Conservation (phyloP, 257 asterid species). For the Jacaranda mimosifolia region DNA sequence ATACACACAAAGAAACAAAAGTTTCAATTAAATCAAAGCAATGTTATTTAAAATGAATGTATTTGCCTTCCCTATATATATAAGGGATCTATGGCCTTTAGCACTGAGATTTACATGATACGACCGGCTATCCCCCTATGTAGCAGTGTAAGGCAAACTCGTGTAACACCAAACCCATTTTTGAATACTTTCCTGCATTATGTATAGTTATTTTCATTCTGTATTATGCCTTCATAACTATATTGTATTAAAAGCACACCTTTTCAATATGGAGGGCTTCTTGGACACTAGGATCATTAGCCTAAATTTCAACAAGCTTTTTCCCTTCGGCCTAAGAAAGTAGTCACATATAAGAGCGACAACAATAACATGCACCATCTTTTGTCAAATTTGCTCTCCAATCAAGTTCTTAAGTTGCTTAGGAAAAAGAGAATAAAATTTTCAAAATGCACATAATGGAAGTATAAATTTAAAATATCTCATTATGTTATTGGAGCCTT, state of each 20-base stretch:
- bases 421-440: too few species aligned
- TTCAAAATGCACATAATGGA: too few species aligned
- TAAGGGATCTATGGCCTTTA: constrained; percentile 20
- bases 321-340: background rate
- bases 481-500: background rate
- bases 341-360: background rate
- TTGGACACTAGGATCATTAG: too few species aligned
- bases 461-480: too few species aligned
- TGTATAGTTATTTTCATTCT: background rate
- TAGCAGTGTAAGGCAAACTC: constrained; percentile 8
- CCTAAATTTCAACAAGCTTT: background rate
- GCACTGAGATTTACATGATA: constrained; percentile 33
- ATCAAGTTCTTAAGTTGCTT: too few species aligned
- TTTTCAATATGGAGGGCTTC: too few species aligned
- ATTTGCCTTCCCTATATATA: constrained; percentile 41
- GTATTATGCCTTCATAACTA: constrained; percentile 42
- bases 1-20: background rate
- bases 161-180: constrained; percentile 39
- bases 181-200: constrained; percentile 33
- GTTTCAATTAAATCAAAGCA: background rate
- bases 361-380: background rate
- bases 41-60: too few species aligned
- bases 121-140: background rate
- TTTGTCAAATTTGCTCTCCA: too few species aligned
- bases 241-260: background rate